phyloP scores from a whole-genome alignment of 2,329 filamentous ascomycete species.

The Rosellinia necatrix region DNA sequence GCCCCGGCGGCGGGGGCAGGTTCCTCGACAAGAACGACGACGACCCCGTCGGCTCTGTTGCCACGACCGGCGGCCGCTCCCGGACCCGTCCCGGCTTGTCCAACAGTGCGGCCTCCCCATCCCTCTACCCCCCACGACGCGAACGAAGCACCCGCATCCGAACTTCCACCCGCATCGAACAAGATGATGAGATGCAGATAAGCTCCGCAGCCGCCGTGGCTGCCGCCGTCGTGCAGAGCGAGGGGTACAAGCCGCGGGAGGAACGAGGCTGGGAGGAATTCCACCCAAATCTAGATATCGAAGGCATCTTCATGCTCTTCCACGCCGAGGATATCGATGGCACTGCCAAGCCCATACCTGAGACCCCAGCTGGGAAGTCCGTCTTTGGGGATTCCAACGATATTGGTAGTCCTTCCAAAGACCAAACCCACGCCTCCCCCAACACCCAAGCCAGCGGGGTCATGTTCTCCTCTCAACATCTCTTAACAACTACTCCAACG shows the following conservation, averaged over 20 bases:
- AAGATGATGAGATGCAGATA: conserved; percentile 69
- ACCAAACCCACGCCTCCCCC: conserved; percentile 50
- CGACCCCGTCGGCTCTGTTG: conserved; percentile 57
- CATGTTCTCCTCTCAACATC: conserved; percentile 30
- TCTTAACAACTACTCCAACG: conserved; percentile 44
- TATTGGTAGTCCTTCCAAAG: conserved; percentile 51
- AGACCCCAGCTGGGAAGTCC: conserved; percentile 41
- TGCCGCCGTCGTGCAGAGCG: conserved; percentile 84
- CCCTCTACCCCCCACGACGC: conserved; percentile 57
- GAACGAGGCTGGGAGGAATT: conserved; percentile 98
- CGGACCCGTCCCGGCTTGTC: conserved; percentile 56
- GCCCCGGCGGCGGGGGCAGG: conserved; percentile 81
- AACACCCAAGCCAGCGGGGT: conserved; percentile 45
- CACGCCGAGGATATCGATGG: conserved; percentile 86
- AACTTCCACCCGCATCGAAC: conserved; percentile 54
- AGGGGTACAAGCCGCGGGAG: conserved; percentile 96
- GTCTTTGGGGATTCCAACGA: conserved; percentile 48
- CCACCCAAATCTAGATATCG: conserved; percentile 91
- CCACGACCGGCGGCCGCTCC: conserved; percentile 56
- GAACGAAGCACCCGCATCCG: conserved; percentile 62
- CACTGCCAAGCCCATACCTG: conserved; percentile 54
- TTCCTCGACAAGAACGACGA: conserved; percentile 76
- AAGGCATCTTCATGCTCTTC: conserved; percentile 77
- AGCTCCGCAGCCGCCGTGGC: conserved; percentile 88
- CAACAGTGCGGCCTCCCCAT: conserved; percentile 52